phyloP scores from a whole-genome alignment of 1,284 basidiomycete species.

The Coniophora puteana region DNA sequence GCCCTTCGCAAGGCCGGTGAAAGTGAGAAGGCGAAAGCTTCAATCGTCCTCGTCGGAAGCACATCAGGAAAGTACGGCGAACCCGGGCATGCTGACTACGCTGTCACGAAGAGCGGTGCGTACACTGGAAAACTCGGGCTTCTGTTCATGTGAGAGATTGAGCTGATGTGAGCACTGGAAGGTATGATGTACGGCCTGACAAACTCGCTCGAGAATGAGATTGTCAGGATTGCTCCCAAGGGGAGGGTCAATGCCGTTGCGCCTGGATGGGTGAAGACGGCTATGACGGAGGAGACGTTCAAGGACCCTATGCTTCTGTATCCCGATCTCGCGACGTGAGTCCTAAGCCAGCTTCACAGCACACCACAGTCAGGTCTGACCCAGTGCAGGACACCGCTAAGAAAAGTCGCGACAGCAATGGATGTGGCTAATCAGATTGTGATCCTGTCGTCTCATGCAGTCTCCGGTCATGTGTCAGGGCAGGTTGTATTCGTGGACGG shows the following conservation, averaged over 20 bases:
- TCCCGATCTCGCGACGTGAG: conserved; percentile 62
- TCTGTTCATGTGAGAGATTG: background rate
- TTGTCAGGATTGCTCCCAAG: conserved; percentile 67
- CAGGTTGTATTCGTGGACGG: conserved; percentile 71
- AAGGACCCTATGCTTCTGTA: conserved; percentile 44
- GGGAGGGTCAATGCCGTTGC: conserved; percentile 71
- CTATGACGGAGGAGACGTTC: conserved; percentile 50
- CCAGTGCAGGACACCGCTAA: conserved; percentile 56
- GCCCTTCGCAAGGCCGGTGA: conserved; percentile 39
- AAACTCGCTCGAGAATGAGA: conserved; percentile 73
- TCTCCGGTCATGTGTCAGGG: conserved; percentile 73
- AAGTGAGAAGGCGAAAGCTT: conserved; percentile 45
- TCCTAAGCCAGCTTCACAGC: conserved; percentile 6
- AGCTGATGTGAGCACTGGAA: conserved; percentile 21
- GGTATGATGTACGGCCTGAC: conserved; percentile 76
- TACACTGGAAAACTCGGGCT: background rate
- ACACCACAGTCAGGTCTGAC: background rate
- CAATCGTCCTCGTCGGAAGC: conserved; percentile 66
- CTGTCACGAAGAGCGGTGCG: conserved; percentile 54
- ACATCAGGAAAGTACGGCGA: conserved; percentile 75
- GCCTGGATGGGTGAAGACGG: conserved; percentile 70
- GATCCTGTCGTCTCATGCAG: conserved; percentile 52
- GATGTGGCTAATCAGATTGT: conserved; percentile 69
- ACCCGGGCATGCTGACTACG: conserved; percentile 62
- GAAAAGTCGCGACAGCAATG: conserved; percentile 59